Conservation (phyloP, 441 rosid genomes). For the Syzygium syzygioides region DNA sequence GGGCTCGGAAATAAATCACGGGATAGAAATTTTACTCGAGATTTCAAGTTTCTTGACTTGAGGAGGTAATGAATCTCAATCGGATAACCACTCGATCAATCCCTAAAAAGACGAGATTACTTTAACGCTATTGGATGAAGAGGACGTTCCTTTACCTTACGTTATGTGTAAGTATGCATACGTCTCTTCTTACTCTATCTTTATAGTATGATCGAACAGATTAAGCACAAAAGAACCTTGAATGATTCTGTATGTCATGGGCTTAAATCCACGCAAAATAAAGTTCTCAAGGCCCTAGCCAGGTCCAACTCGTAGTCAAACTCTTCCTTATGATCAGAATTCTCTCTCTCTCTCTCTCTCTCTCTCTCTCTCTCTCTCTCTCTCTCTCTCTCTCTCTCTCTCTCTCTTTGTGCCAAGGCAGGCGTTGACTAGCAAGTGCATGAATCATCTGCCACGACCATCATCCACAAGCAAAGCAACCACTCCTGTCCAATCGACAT, state of each 20-base stretch:
- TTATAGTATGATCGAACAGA: background rate
- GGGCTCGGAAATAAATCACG: background rate
- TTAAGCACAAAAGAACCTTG: background rate
- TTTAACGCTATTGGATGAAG: background rate
- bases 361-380: too few species aligned
- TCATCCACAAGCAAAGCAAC: background rate
- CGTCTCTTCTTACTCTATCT: background rate
- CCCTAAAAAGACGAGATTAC: background rate
- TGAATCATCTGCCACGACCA: background rate
- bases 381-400: background rate
- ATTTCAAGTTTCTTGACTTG: background rate
- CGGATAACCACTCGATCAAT: background rate
- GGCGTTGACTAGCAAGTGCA: background rate
- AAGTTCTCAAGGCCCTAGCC: background rate
- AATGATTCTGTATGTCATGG: background rate
- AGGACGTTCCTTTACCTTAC: background rate
- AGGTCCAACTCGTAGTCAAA: background rate
- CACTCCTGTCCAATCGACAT: background rate
- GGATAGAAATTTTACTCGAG: background rate
- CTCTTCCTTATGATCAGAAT: background rate
- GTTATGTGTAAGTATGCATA: background rate
- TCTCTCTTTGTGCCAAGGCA: background rate
- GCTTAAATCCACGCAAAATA: background rate
- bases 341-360: background rate
- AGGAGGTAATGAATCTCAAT: background rate